These are phyloP conservation scores for Euptelea pleiosperma DNA, from an alignment of 164 flowering plant genomes.

Conservation along the genomic window DNA sequence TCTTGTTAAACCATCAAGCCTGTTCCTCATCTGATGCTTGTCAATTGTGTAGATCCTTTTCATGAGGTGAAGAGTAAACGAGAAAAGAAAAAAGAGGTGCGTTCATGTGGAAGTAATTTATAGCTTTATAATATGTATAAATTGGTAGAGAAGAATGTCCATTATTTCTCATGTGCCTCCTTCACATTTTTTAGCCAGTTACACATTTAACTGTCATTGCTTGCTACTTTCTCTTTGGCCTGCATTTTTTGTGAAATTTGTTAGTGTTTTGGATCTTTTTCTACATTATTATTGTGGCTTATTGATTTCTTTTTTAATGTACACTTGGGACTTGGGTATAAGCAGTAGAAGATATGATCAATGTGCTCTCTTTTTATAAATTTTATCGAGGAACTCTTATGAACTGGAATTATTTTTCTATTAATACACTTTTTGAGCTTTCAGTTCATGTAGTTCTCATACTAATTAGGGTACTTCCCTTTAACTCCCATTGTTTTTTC, in stretches of 20 bases:
- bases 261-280: not conserved
- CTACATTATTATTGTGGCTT: not conserved
- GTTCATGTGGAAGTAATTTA: constrained; percentile 16
- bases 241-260: not conserved
- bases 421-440: no score
- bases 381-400: no score
- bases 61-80: constrained; percentile 98
- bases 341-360: not conserved
- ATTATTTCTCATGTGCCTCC: not conserved
- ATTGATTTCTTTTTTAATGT: not conserved
- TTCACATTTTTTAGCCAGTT: not conserved
- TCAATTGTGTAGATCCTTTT: constrained; percentile 68
- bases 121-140: not conserved
- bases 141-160: not conserved
- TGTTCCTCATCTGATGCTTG: constrained; percentile 15
- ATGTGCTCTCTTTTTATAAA: not conserved
- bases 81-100: constrained; percentile 96
- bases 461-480: constrained; percentile 3
- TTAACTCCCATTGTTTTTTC: constrained; percentile 2
- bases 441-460: not conserved
- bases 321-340: not conserved
- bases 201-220: not conserved
- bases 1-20: not conserved
- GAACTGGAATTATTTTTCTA: no score
- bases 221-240: not conserved